These are phyloP conservation scores for Scleromitrula shiraiana DNA, from an alignment of 2,329 filamentous ascomycete genomes.

Conservation along the genomic window DNA sequence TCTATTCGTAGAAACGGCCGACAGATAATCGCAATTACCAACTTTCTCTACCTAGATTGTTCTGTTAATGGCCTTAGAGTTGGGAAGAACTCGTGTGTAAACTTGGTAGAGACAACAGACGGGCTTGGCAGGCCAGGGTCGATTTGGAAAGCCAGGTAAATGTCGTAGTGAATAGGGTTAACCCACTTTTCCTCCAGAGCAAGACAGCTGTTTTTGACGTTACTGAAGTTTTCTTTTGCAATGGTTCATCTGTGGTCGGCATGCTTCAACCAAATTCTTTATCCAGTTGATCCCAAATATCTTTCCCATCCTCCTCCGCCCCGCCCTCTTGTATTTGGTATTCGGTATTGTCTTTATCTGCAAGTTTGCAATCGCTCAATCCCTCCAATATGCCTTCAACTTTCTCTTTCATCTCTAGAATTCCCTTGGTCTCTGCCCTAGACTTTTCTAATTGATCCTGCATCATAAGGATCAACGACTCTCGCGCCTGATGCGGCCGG, in stretches of 20 bases:
- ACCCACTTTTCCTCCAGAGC: too few species aligned
- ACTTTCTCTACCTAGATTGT: too few species aligned
- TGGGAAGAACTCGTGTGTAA: not conserved
- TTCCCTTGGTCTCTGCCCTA: slow-evolving; percentile 62
- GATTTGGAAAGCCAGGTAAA: not conserved
- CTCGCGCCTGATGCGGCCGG: slow-evolving; percentile 82
- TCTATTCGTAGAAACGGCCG: too few species aligned
- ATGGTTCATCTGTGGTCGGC: not conserved
- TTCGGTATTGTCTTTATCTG: slow-evolving; percentile 7
- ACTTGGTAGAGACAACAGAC: not conserved
- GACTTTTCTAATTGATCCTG: slow-evolving; percentile 71
- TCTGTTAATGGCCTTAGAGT: too few species aligned
- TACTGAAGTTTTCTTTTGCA: not conserved
- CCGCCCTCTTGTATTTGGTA: slow-evolving; percentile 13
- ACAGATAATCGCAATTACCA: too few species aligned
- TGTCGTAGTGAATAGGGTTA: too few species aligned
- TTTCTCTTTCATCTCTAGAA: slow-evolving; percentile 60
- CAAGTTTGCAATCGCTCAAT: slow-evolving; percentile 44
- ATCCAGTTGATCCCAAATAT: slow-evolving; percentile 38
- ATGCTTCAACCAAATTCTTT: slow-evolving; percentile 30
- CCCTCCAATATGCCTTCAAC: slow-evolving; percentile 66
- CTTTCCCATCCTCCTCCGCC: slow-evolving; percentile 20
- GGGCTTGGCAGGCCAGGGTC: not conserved
- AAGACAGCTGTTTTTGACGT: too few species aligned
- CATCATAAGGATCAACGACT: slow-evolving; percentile 81